Conservation (phyloP, 805 yeast genomes). For the Saccharomycopsis sp. region DNA sequence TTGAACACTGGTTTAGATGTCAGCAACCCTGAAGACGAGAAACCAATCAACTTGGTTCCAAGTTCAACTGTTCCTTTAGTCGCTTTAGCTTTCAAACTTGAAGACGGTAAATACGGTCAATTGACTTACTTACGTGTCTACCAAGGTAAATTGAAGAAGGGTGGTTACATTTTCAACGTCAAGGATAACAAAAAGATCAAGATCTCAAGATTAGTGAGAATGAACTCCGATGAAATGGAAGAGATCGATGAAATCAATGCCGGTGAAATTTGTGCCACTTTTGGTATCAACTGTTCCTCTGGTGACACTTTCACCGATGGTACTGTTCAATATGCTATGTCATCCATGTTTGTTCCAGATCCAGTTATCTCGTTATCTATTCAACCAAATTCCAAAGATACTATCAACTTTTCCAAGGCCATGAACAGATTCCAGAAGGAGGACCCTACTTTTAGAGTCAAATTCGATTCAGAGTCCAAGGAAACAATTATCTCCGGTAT, state of each 20-base stretch:
- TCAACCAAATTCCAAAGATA: conserved; percentile 81
- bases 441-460: conserved; percentile 96
- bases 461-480: conserved; percentile 82
- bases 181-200: conserved; percentile 91
- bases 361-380: conserved; percentile 94
- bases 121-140: conserved; percentile 94
- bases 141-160: conserved; percentile 92
- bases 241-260: conserved; percentile 93
- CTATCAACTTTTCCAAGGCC: conserved; percentile 90
- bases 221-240: conserved; percentile 99
- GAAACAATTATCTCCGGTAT: conserved; percentile 94
- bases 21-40: conserved; percentile 43
- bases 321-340: conserved; percentile 74
- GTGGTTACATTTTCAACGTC: conserved; percentile 79
- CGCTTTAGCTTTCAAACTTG: conserved; percentile 97
- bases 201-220: conserved; percentile 88
- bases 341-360: conserved; percentile 98
- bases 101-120: conserved; percentile 98
- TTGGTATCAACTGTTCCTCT: conserved; percentile 97
- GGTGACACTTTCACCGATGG: conserved; percentile 97
- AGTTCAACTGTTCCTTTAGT: conserved; percentile 74
- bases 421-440: conserved; percentile 96
- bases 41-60: conserved; percentile 68
- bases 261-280: conserved; percentile 98
- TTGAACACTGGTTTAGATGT: conserved; percentile 85